Conservation (phyloP, 139 green algal species). For the Trebouxia sp. region DNA sequence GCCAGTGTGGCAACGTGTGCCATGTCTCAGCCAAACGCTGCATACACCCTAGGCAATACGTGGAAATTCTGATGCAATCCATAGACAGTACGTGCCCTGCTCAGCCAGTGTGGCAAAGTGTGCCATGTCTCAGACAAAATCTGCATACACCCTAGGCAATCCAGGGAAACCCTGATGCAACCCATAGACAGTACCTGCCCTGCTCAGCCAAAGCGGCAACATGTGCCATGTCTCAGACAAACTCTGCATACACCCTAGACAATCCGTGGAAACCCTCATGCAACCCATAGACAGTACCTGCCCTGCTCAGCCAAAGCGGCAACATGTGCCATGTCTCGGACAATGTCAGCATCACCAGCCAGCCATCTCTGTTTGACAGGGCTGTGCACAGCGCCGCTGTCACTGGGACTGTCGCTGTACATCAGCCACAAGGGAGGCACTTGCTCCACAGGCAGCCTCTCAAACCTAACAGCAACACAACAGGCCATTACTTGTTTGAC, state of each 20-base stretch:
- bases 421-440: constrained; percentile 77
- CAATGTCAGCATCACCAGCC: constrained; percentile 62
- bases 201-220: constrained; percentile 61
- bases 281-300: too few relatives aligned
- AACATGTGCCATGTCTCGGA: constrained; percentile 61
- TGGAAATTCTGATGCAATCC: too few relatives aligned
- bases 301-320: constrained; percentile 59
- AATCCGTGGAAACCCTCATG: too few relatives aligned
- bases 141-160: too few relatives aligned
- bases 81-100: constrained; percentile 49
- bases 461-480: too few relatives aligned
- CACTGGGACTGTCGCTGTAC: constrained; percentile 63
- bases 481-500: too few relatives aligned
- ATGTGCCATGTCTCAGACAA: constrained; percentile 58
- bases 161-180: too few relatives aligned
- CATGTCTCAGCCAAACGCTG: constrained; percentile 60
- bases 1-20: constrained; percentile 58
- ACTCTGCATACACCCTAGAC: too few relatives aligned
- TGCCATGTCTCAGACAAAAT: constrained; percentile 59
- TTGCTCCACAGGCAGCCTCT: constrained; percentile 16
- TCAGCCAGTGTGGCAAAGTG: constrained; percentile 60
- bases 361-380: constrained; percentile 70
- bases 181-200: constrained; percentile 51
- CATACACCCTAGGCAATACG: too few relatives aligned
- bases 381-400: constrained; percentile 78